Evolutionary conservation across 1,139 yeast genomes (phyloP).

Genomic region (Arxiozyma slooffiae): DNA sequence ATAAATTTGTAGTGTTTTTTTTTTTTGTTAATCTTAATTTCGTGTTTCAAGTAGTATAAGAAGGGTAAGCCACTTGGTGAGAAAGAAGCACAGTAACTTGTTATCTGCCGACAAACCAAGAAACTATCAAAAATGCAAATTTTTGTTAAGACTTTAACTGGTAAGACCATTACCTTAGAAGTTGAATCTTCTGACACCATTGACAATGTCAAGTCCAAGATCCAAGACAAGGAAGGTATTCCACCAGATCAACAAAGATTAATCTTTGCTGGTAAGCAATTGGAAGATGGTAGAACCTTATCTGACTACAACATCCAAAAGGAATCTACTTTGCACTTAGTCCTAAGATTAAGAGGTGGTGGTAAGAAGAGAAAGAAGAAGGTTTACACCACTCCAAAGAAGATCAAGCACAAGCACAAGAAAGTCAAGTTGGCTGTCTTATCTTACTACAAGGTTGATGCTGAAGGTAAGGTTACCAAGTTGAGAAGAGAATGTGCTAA

Average conservation of each 20-base stretch:
- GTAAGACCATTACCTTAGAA: conserved; percentile 98
- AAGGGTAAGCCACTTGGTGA: conserved; percentile 22
- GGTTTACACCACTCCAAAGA: conserved; percentile 99
- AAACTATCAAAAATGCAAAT: conserved; percentile 58
- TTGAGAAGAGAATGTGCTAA: conserved; percentile 98
- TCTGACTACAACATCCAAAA: conserved; percentile 99
- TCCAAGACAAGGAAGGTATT: conserved; percentile 98
- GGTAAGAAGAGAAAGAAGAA: conserved; percentile 99
- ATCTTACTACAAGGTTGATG: conserved; percentile 98
- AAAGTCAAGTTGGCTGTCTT: conserved; percentile 98
- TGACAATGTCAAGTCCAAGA: conserved; percentile 98
- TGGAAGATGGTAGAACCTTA: conserved; percentile 98
- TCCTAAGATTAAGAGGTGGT: conserved; percentile 98
- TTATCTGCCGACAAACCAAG: conserved; percentile 39
- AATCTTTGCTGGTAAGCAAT: conserved; percentile 99
- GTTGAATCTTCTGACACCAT: conserved; percentile 99
- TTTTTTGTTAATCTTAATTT: not conserved
- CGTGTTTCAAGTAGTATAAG: not conserved
- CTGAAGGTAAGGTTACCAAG: conserved; percentile 97
- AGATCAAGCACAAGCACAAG: conserved; percentile 99
- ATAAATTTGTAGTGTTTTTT: not conserved
- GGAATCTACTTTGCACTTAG: conserved; percentile 97
- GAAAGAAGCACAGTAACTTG: conserved; percentile 30
- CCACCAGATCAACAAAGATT: conserved; percentile 99
- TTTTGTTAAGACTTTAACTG: conserved; percentile 97